Conservation (phyloP, 306 rosid genomes). For the Comarum palustre region DNA sequence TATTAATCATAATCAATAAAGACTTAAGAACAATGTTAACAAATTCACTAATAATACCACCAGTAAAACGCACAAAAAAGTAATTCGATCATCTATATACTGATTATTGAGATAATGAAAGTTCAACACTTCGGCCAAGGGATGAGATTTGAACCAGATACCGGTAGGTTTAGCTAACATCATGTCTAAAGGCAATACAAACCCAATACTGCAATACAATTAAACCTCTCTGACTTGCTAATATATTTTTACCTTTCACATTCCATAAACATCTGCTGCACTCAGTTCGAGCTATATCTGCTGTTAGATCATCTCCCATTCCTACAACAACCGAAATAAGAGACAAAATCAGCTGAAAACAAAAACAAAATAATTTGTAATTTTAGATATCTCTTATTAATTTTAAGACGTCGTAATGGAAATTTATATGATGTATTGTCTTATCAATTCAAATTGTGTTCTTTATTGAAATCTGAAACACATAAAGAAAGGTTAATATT, state of each 20-base stretch:
- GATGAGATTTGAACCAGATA: not conserved
- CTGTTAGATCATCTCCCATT: not conserved
- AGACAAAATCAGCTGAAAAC: not conserved
- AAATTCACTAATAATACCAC: too few relatives aligned
- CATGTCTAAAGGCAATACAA: not conserved
- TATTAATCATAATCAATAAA: too few relatives aligned
- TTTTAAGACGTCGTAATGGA: not conserved
- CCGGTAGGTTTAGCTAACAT: not conserved
- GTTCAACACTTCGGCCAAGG: too few relatives aligned
- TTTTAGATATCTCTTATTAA: not conserved
- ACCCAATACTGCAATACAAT: not conserved
- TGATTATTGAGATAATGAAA: too few relatives aligned
- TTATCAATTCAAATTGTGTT: not conserved
- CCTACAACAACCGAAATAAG: not conserved
- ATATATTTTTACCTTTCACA: not conserved
- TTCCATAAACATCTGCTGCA: not conserved
- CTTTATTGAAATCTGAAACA: not conserved
- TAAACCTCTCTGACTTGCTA: not conserved
- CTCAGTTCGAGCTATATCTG: not conserved
- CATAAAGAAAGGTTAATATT: not conserved
- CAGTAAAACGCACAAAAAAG: too few relatives aligned
- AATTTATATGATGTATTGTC: not conserved
- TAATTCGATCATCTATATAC: too few relatives aligned
- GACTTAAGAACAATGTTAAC: too few relatives aligned
- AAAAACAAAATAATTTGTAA: not conserved